These are phyloP conservation scores for Globisporangium barbulae DNA, from an alignment of 352 stramenopile genomes.

Conservation along the genomic window DNA sequence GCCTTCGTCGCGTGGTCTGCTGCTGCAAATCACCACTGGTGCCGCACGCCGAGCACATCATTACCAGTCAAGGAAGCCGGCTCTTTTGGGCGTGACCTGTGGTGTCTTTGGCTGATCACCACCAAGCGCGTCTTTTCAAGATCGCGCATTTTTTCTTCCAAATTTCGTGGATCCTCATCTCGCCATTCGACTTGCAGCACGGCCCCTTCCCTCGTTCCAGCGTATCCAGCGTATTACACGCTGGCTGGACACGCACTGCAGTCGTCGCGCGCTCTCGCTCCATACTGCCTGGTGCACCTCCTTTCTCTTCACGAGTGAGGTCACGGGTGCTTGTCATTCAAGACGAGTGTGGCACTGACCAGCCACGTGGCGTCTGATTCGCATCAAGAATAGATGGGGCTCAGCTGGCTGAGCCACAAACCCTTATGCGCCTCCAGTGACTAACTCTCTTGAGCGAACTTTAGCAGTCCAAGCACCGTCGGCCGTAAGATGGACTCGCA, in stretches of 20 bases:
- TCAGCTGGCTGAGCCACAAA: neutral
- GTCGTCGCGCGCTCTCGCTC: too few relatives aligned
- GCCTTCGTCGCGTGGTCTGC: neutral
- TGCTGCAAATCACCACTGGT: neutral
- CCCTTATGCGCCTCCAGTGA: neutral
- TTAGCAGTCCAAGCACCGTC: neutral
- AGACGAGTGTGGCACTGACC: too few relatives aligned
- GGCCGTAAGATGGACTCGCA: slow-evolving; percentile 19
- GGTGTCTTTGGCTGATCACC: neutral
- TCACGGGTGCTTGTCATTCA: too few relatives aligned
- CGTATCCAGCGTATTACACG: too few relatives aligned
- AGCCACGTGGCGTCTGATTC: neutral
- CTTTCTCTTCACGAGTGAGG: too few relatives aligned
- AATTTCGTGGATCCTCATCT: neutral
- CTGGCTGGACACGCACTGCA: too few relatives aligned
- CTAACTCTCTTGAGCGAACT: neutral
- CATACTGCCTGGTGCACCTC: too few relatives aligned
- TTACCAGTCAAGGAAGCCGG: neutral
- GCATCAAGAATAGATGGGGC: neutral
- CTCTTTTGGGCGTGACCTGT: neutral
- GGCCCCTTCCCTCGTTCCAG: too few relatives aligned
- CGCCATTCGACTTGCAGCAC: neutral
- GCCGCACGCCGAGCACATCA: neutral
- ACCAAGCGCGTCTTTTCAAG: neutral
- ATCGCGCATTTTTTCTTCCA: neutral